Conservation (phyloP, 192 early-diverging fungal species). For the Phycomyces blakesleeanus region DNA sequence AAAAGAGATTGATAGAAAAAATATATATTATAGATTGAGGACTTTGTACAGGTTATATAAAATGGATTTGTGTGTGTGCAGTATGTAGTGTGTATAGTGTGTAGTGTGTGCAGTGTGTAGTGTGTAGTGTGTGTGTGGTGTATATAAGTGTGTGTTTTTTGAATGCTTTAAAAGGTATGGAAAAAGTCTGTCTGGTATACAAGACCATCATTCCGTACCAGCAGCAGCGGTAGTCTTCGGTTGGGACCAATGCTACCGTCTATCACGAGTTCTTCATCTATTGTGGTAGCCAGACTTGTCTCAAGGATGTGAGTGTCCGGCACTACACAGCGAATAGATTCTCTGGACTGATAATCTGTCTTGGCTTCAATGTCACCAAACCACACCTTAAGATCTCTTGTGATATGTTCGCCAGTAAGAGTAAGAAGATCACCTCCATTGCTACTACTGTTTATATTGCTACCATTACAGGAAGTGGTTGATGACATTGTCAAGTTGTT, state of each 20-base stretch:
- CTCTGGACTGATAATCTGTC: slow-evolving; percentile 45
- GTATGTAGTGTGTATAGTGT: too few species aligned
- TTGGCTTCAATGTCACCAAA: slow-evolving; percentile 60
- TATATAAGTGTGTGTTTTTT: not conserved
- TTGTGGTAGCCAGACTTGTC: slow-evolving; percentile 6
- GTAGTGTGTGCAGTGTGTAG: not conserved
- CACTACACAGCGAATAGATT: slow-evolving; percentile 37
- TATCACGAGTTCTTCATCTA: not conserved
- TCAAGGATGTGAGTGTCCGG: slow-evolving; percentile 27
- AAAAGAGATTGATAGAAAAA: too few species aligned
- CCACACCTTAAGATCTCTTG: slow-evolving; percentile 60
- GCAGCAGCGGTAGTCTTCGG: slow-evolving; percentile 29
- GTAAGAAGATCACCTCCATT: slow-evolving; percentile 27
- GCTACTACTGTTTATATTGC: not conserved
- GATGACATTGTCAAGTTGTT: too few species aligned
- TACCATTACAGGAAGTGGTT: too few species aligned
- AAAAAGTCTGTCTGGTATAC: slow-evolving; percentile 36
- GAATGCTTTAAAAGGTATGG: slow-evolving; percentile 16
- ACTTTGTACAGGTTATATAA: too few species aligned
- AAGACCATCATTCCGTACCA: slow-evolving; percentile 43
- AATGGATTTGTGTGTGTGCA: too few species aligned
- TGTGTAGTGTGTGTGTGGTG: not conserved
- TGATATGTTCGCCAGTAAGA: slow-evolving; percentile 63
- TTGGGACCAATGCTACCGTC: slow-evolving; percentile 14
- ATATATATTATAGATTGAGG: too few species aligned